A percentile compares a stretch with the other conserved stretches of the same genome.
Conservation (phyloP, 2,329 filamentous ascomycete genomes). For the Xylariales sp. region DNA sequence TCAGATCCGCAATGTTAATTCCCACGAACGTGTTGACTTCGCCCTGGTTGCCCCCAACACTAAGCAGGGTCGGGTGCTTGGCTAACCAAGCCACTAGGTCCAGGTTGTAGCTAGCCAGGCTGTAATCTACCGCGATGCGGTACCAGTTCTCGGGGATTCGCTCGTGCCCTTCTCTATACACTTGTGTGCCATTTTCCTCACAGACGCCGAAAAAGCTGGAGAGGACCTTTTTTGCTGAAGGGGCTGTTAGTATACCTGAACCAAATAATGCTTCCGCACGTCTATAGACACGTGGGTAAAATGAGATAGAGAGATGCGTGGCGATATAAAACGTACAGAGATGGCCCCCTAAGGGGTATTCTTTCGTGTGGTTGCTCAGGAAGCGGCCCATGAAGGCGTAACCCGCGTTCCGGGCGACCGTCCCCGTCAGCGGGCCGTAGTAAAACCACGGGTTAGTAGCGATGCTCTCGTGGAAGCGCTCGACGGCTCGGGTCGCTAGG, state of each 20-base stretch:
- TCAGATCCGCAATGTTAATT: constrained; percentile 56
- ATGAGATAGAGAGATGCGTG: neutral
- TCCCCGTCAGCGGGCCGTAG: constrained; percentile 63
- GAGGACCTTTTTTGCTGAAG: constrained; percentile 54
- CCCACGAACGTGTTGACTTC: constrained; percentile 63
- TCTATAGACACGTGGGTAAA: no score
- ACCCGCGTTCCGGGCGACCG: constrained; percentile 64
- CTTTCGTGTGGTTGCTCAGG: constrained; percentile 57
- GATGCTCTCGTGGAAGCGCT: constrained; percentile 60
- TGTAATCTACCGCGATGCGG: constrained; percentile 58
- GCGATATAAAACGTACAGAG: constrained; percentile 46
- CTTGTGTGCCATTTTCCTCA: constrained; percentile 53
- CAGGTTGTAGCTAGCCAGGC: constrained; percentile 55
- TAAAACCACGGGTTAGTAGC: constrained; percentile 65
- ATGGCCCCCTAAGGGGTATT: constrained; percentile 52
- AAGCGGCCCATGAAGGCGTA: constrained; percentile 58
- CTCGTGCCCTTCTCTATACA: constrained; percentile 61
- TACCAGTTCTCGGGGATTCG: constrained; percentile 66
- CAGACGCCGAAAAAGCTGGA: constrained; percentile 61
- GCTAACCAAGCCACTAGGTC: constrained; percentile 54
- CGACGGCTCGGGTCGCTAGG: constrained; percentile 56
- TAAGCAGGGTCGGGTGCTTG: constrained; percentile 57
- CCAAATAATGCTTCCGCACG: no score
- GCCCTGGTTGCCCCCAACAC: constrained; percentile 65
- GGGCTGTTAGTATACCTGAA: neutral